These are phyloP conservation scores for Phaffia rhodozyma DNA, from an alignment of 1,284 basidiomycete genomes.

Conservation along the genomic window DNA sequence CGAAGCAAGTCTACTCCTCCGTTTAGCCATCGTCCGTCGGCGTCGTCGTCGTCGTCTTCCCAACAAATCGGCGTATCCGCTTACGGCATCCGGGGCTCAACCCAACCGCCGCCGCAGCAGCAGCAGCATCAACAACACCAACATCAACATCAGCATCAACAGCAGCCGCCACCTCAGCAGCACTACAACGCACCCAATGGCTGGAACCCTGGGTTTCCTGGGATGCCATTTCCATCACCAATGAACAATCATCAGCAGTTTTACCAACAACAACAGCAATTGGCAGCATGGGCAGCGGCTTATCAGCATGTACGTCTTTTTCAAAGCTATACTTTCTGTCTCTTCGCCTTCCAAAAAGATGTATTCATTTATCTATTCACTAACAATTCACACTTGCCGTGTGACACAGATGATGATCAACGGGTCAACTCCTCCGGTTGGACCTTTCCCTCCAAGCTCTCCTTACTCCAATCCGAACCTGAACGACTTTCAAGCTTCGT, in stretches of 20 bases:
- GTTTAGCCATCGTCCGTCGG: not conserved
- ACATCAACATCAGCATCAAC: not conserved
- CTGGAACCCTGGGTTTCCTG: not conserved
- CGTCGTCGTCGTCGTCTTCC: no score
- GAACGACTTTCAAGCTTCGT: slow-evolving; percentile 3
- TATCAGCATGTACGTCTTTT: slow-evolving; percentile 13
- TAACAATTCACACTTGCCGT: no score
- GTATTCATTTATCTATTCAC: no score
- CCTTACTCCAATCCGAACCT: not conserved
- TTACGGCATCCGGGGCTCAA: not conserved
- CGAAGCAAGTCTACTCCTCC: slow-evolving; percentile 12
- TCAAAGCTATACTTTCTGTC: not conserved
- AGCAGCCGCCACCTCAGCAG: not conserved
- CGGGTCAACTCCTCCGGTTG: not conserved
- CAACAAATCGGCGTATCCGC: no score
- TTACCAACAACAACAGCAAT: slow-evolving; percentile 18
- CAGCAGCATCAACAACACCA: not conserved
- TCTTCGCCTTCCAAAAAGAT: no score
- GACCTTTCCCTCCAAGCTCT: slow-evolving; percentile 6
- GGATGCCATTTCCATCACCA: not conserved
- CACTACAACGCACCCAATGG: not conserved
- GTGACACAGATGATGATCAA: slow-evolving; percentile 7
- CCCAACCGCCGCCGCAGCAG: not conserved
- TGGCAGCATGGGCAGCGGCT: slow-evolving; percentile 15
- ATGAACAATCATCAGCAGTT: slow-evolving; percentile 11